Conservation (phyloP, 805 yeast species). For the Starmerella scarabaei region DNA sequence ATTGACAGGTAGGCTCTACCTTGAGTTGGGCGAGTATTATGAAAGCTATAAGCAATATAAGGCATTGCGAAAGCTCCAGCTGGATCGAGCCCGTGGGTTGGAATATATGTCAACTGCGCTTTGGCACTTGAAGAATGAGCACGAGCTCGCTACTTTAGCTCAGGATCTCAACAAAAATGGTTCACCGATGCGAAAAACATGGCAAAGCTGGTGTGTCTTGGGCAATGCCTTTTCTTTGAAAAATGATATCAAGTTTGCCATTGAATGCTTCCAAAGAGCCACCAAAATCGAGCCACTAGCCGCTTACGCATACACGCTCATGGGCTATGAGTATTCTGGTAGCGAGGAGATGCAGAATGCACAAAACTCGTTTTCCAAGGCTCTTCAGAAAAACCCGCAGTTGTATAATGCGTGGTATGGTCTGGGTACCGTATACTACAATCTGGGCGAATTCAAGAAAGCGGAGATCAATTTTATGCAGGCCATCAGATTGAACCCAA, state of each 20-base stretch:
- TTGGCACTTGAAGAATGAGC: slow-evolving; percentile 83
- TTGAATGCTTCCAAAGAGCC: slow-evolving; percentile 74
- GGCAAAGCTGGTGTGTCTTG: slow-evolving; percentile 82
- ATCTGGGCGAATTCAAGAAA: slow-evolving; percentile 66
- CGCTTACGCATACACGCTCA: slow-evolving; percentile 81
- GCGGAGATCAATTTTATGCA: slow-evolving; percentile 81
- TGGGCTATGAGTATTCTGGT: slow-evolving; percentile 83
- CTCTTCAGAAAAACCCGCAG: slow-evolving; percentile 60
- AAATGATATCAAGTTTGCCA: slow-evolving; percentile 79
- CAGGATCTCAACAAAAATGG: slow-evolving; percentile 46
- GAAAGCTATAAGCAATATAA: slow-evolving; percentile 55
- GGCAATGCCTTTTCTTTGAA: slow-evolving; percentile 80
- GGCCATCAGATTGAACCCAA: slow-evolving; percentile 81
- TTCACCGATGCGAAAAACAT: slow-evolving; percentile 48
- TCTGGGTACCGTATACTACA: slow-evolving; percentile 82
- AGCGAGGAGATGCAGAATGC: slow-evolving; percentile 88
- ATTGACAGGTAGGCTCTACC: slow-evolving; percentile 66
- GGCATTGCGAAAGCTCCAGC: slow-evolving; percentile 52
- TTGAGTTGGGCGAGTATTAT: slow-evolving; percentile 75
- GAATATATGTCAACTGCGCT: slow-evolving; percentile 78
- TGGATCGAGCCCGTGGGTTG: slow-evolving; percentile 76
- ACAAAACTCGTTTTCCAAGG: slow-evolving; percentile 63
- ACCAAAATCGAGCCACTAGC: slow-evolving; percentile 51
- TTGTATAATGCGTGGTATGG: slow-evolving; percentile 95
- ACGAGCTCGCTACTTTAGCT: slow-evolving; percentile 66